phyloP scores from a whole-genome alignment of 1,284 basidiomycete genomes.

The Bjerkandera adusta region DNA sequence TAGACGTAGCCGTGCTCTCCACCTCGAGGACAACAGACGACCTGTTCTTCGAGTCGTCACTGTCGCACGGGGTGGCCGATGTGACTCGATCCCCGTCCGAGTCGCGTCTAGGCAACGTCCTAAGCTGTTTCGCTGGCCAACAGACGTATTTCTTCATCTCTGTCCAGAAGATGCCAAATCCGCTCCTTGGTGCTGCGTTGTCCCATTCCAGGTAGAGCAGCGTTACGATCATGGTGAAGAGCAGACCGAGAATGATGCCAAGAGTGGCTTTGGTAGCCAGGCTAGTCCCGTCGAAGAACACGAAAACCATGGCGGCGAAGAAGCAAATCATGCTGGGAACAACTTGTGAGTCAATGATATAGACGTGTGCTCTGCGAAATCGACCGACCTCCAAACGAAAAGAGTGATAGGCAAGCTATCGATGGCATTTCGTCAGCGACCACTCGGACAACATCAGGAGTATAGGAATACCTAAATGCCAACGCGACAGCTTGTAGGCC shows the following conservation, averaged over 20 bases:
- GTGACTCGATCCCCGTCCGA: no score
- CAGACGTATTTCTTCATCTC: no score
- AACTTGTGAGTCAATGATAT: neutral
- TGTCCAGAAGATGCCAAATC: no score
- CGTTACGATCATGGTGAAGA: no score
- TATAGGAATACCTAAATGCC: conserved; percentile 16
- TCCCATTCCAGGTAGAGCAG: no score
- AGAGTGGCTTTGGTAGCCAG: conserved; percentile 2
- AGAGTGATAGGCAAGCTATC: conserved; percentile 23
- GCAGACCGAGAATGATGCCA: neutral
- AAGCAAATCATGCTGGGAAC: conserved; percentile 18
- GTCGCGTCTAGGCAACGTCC: no score
- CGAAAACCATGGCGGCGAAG: conserved; percentile 15
- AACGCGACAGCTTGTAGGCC: conserved; percentile 23
- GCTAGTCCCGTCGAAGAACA: conserved; percentile 15
- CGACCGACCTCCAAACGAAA: conserved; percentile 28
- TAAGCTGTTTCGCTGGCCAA: no score
- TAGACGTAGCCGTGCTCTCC: no score
- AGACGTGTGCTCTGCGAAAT: neutral
- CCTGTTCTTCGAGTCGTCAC: no score
- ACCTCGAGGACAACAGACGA: no score
- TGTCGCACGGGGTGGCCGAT: no score
- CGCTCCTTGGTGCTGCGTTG: no score
- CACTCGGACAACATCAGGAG: neutral
- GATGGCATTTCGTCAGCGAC: neutral